Conservation (phyloP, 2,329 filamentous ascomycete genomes). For the Diaporthe sp. region DNA sequence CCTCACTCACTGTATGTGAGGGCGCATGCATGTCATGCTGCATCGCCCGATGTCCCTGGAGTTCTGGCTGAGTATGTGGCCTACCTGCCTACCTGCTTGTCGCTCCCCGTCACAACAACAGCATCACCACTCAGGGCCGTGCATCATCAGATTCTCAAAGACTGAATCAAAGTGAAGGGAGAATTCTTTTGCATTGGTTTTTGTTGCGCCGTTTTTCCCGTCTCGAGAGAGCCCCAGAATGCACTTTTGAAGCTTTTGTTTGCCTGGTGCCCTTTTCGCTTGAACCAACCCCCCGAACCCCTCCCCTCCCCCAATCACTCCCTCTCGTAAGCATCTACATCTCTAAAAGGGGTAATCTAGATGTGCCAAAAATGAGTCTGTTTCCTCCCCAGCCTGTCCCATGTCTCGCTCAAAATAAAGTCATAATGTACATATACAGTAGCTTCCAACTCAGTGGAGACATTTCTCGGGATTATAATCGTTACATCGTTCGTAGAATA, state of each 20-base stretch:
- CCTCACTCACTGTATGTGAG: neutral
- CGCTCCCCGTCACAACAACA: neutral
- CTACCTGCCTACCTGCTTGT: neutral
- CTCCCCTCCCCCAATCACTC: neutral
- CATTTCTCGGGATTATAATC: slow-evolving; percentile 17
- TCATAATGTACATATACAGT: slow-evolving; percentile 33
- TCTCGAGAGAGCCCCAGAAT: neutral
- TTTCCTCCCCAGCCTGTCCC: neutral
- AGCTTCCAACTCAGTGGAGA: slow-evolving; percentile 13
- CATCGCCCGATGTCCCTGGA: neutral
- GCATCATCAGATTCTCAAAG: no score
- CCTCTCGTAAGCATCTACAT: slow-evolving; percentile 25
- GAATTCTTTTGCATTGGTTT: slow-evolving; percentile 35
- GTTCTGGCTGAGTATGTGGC: neutral
- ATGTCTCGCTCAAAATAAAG: slow-evolving; percentile 20
- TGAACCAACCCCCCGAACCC: neutral
- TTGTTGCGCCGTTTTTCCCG: slow-evolving; percentile 21
- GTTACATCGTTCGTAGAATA: slow-evolving; percentile 25
- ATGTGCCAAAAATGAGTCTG: slow-evolving; percentile 17
- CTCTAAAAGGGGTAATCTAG: slow-evolving; percentile 30
- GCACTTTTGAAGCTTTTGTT: slow-evolving; percentile 27
- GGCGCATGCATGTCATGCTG: neutral
- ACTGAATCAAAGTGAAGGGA: slow-evolving; percentile 8
- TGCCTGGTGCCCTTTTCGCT: slow-evolving; percentile 16
- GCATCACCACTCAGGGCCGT: neutral